Conservation (phyloP, 2,329 filamentous ascomycete genomes). For the Colletotrichum scovillei region DNA sequence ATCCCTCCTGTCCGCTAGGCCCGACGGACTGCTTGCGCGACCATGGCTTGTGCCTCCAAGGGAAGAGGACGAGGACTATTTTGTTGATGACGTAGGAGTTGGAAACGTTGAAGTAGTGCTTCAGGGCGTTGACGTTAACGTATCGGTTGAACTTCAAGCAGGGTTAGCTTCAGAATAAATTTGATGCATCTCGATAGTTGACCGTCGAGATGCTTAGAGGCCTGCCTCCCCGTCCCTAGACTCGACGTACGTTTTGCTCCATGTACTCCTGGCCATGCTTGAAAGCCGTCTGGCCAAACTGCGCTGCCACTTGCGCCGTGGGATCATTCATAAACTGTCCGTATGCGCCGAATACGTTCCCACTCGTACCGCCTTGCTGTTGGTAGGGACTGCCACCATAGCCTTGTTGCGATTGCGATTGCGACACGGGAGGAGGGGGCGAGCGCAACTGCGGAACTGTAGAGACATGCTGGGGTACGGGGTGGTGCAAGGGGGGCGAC, state of each 20-base stretch:
- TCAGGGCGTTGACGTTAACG: constrained; percentile 91
- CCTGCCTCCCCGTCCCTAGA: too few relatives aligned
- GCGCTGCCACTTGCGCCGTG: constrained; percentile 92
- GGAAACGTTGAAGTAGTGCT: constrained; percentile 99
- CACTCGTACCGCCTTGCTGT: constrained; percentile 65
- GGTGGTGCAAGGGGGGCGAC: constrained; percentile 95
- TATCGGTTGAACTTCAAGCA: constrained; percentile 69
- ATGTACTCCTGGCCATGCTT: constrained; percentile 93
- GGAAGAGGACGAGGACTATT: constrained; percentile 92
- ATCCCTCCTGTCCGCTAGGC: constrained; percentile 75
- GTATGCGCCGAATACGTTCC: constrained; percentile 77
- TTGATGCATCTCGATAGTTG: neutral
- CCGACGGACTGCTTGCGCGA: constrained; percentile 86
- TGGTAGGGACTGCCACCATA: constrained; percentile 77
- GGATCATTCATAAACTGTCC: constrained; percentile 96
- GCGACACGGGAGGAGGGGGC: constrained; percentile 82
- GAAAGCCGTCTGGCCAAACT: constrained; percentile 92
- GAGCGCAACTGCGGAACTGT: constrained; percentile 97
- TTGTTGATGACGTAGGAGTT: constrained; percentile 97
- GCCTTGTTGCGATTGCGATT: constrained; percentile 74
- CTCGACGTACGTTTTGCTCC: constrained; percentile 86
- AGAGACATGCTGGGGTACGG: constrained; percentile 97
- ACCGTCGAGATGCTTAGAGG: neutral
- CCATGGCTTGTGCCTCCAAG: constrained; percentile 98
- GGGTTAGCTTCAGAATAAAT: constrained; percentile 33